Percentiles rank a stretch among this genome's conserved stretches.
Conservation (phyloP, 345 rosid genomes). For the Iberis pinnata region DNA sequence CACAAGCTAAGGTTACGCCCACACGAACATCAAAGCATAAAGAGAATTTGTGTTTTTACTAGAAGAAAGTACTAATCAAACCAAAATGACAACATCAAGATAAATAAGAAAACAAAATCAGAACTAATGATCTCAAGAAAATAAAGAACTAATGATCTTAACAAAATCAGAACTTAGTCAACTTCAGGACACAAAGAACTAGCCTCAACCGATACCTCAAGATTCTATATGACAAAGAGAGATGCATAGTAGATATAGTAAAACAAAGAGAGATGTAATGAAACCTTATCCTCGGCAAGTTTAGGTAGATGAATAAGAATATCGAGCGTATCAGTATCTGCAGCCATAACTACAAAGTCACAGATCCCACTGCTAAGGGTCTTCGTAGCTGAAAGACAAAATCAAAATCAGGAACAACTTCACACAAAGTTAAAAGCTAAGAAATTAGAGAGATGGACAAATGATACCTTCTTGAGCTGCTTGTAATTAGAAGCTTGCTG, state of each 20-base stretch:
- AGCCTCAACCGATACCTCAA: neutral
- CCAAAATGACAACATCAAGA: neutral
- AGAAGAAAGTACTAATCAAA: neutral
- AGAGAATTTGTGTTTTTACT: too few species aligned
- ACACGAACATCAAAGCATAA: too few species aligned
- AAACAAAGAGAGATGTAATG: neutral
- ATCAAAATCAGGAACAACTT: neutral
- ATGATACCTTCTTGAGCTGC: conserved; percentile 77
- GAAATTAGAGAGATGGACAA: neutral
- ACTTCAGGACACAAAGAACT: neutral
- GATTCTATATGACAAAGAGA: neutral
- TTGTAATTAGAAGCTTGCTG: conserved; percentile 95
- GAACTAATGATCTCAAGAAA: too few species aligned
- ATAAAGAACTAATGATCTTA: too few species aligned
- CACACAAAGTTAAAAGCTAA: neutral
- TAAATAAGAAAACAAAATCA: neutral
- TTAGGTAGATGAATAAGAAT: conserved; percentile 61
- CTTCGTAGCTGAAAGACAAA: conserved; percentile 55
- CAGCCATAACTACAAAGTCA: conserved; percentile 81
- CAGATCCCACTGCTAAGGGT: conserved; percentile 82
- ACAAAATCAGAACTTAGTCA: neutral
- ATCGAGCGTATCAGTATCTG: conserved; percentile 78
- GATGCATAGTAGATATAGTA: neutral
- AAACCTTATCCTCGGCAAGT: conserved; percentile 77
- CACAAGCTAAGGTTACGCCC: too few species aligned